phyloP scores from a whole-genome alignment of 2,329 filamentous ascomycete species.

The Raffaelea arxii region DNA sequence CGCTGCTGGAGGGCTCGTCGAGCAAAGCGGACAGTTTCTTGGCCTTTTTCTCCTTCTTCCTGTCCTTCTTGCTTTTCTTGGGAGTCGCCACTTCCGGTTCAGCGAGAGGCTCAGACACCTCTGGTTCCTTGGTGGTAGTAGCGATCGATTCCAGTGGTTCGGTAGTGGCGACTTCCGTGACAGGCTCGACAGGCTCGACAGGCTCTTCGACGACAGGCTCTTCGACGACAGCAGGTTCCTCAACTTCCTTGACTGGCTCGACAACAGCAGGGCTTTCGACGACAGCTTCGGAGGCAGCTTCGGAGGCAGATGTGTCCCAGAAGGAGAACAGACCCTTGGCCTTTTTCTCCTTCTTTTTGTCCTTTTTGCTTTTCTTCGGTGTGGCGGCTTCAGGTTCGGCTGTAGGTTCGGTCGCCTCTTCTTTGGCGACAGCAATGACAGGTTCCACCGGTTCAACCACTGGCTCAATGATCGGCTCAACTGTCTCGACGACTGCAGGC shows the following conservation, averaged over 20 bases:
- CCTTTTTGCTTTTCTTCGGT: slow-evolving; percentile 2
- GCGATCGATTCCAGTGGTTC: not conserved
- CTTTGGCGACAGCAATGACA: not conserved
- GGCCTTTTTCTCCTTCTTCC: not conserved
- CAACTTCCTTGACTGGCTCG: not conserved
- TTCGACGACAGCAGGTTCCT: not conserved
- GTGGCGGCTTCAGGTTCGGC: not conserved
- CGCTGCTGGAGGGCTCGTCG: not conserved
- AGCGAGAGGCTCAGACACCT: too few relatives aligned
- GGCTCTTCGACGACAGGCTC: not conserved
- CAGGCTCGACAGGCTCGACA: too few relatives aligned
- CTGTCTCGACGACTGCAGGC: not conserved
- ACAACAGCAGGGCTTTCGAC: not conserved
- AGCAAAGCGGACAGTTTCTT: too few relatives aligned
- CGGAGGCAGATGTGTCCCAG: not conserved
- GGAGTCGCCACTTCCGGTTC: not conserved
- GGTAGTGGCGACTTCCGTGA: too few relatives aligned
- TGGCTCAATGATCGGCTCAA: too few relatives aligned
- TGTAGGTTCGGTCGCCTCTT: not conserved
- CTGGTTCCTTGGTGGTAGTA: not conserved
- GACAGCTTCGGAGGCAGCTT: not conserved
- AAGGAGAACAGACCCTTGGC: not conserved
- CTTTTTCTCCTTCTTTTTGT: slow-evolving; percentile 1
- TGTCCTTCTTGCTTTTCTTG: not conserved
- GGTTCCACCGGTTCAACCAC: too few relatives aligned